Percentiles rank a stretch among this genome's conserved stretches.
These are phyloP conservation scores for Plectranthus barbatus DNA, from an alignment of 257 asterid species.

Conservation along the genomic window DNA sequence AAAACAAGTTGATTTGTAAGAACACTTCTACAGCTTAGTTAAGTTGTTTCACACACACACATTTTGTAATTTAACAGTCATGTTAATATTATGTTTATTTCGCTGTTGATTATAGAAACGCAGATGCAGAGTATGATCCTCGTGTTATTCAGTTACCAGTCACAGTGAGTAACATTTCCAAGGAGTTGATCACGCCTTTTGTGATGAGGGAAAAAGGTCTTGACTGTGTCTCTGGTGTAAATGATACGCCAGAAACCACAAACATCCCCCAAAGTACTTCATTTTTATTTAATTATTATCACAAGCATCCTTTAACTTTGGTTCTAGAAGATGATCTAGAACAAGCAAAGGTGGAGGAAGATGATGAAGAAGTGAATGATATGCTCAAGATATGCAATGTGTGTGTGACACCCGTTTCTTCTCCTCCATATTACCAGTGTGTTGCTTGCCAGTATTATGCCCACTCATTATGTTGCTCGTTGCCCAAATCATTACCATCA, in stretches of 20 bases:
- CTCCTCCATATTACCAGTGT: not conserved
- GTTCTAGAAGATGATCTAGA: too few species aligned
- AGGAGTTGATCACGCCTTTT: not conserved
- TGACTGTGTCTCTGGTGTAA: too few species aligned
- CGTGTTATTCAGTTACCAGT: not conserved
- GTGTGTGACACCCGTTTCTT: not conserved
- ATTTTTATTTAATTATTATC: not conserved
- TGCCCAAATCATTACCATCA: not conserved
- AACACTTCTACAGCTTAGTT: too few species aligned
- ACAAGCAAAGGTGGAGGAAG: too few species aligned
- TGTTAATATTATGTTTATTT: too few species aligned
- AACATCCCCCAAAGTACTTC: not conserved
- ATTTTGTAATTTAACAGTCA: too few species aligned
- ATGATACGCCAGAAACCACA: too few species aligned
- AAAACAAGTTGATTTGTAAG: too few species aligned
- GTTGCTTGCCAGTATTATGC: not conserved
- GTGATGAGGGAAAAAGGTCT: not conserved
- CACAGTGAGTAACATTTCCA: not conserved
- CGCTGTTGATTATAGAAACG: not conserved
- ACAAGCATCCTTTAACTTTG: not conserved
- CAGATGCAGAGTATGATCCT: not conserved
- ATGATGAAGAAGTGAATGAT: too few species aligned
- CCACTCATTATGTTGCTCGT: not conserved
- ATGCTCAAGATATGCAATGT: not conserved
- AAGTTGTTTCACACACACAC: too few species aligned